Conservation (phyloP, 768 basidiomycete genomes). For the Boletales sp. region DNA sequence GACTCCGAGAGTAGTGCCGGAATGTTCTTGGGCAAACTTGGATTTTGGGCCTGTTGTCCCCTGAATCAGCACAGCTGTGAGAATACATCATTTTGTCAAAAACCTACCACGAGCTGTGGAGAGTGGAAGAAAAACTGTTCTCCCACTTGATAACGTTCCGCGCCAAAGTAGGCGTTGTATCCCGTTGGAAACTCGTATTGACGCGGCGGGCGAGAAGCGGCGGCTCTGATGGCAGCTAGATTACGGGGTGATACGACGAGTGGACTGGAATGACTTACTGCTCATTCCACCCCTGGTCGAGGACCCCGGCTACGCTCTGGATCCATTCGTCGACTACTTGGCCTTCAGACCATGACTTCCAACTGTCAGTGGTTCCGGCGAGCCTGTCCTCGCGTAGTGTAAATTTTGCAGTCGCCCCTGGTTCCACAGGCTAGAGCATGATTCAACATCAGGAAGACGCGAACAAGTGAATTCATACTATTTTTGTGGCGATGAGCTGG, state of each 20-base stretch:
- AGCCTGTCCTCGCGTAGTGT: conserved; percentile 73
- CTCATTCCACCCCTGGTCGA: conserved; percentile 86
- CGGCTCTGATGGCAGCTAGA: conserved; percentile 41
- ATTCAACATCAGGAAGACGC: conserved; percentile 4
- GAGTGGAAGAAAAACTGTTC: conserved; percentile 88
- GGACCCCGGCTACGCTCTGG: conserved; percentile 81
- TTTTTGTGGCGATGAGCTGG: conserved; percentile 85
- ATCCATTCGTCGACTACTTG: conserved; percentile 93
- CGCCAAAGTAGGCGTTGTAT: conserved; percentile 77
- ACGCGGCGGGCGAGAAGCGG: conserved; percentile 50
- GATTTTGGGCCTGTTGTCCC: conserved; percentile 46
- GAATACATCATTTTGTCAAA: not conserved
- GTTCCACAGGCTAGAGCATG: conserved; percentile 66
- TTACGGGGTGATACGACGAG: not conserved
- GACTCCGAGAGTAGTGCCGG: conserved; percentile 74
- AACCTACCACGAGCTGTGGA: conserved; percentile 47
- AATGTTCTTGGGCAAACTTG: conserved; percentile 71
- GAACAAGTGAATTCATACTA: conserved; percentile 36
- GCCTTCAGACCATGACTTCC: conserved; percentile 75
- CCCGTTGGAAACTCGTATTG: conserved; percentile 97
- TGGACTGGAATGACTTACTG: conserved; percentile 48
- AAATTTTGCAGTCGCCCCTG: conserved; percentile 60
- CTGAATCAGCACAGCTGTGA: conserved; percentile 6
- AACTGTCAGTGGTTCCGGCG: conserved; percentile 70
- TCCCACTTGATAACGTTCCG: conserved; percentile 78